Conservation (phyloP, 805 yeast genomes). For the Kodamaea hsintzibuensis region DNA sequence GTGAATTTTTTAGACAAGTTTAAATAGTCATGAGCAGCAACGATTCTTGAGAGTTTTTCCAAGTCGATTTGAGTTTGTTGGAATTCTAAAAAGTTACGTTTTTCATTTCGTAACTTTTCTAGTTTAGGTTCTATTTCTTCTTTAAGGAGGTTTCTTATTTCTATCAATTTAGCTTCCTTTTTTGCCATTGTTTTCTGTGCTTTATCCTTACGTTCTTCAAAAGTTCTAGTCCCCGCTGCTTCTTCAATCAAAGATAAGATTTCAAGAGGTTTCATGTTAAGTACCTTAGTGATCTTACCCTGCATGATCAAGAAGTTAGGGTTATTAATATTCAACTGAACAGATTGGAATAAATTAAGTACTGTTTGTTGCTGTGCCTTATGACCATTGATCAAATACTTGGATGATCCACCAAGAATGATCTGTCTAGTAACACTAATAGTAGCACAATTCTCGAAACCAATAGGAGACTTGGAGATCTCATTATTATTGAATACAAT, state of each 20-base stretch:
- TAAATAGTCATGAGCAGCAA: conserved; percentile 74
- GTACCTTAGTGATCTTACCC: conserved; percentile 95
- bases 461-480: conserved; percentile 75
- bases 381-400: conserved; percentile 92
- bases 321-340: conserved; percentile 92
- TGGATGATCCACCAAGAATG: conserved; percentile 86
- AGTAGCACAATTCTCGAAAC: conserved; percentile 73
- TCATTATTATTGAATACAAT: conserved; percentile 91
- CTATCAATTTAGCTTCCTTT: conserved; percentile 81
- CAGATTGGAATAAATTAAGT: conserved; percentile 85
- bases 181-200: conserved; percentile 91
- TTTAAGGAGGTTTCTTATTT: conserved; percentile 65
- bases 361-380: conserved; percentile 95
- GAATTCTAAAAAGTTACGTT: conserved; percentile 77
- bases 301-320: conserved; percentile 98
- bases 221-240: conserved; percentile 97
- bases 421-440: conserved; percentile 92
- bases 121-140: conserved; percentile 95
- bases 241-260: conserved; percentile 90
- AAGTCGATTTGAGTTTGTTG: conserved; percentile 82
- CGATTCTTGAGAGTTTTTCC: conserved; percentile 71
- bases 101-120: conserved; percentile 76
- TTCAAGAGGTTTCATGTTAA: conserved; percentile 94
- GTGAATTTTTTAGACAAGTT: conserved; percentile 40
- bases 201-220: conserved; percentile 88